Base-by-base conservation (phyloP, 768 basidiomycete species). In the Aureoboletus auriporus region DNA sequence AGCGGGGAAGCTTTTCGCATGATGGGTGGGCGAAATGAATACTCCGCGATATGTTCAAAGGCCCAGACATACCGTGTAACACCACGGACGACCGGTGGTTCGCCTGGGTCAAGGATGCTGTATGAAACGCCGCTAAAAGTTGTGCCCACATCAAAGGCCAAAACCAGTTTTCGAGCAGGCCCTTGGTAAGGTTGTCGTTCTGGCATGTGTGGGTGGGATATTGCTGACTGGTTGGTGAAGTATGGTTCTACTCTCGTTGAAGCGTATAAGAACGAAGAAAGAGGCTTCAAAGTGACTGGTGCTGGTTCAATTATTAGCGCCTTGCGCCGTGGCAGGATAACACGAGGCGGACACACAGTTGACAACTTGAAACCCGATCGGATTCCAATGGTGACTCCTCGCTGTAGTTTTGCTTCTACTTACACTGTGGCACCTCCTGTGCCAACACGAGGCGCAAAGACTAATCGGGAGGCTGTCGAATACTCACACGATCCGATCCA, bases 101-200 rank as follows among this genome's bases (percentile, higher is more conserved):
- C 60, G 7, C 63, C 67, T 30, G 66, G 65, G 42, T 58, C 56
- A 14, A 68, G 65, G 33, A 68, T 58, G 36, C 61, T 55, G 50
- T 79, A 79, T 0, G 74, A 75, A 8, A 79, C 65, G 4, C 75
- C 75, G 30, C 77, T 78, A 40, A 63, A 77, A 3, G 75, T 79
- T 1, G 75, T 80, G 8, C 79, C 79, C 2, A 80, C 59, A 47
- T 80, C 79, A 33, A 80, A 75, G 0, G 76, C 76, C 23, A 80
- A 52, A 5, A 79, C 71, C 6, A 80, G 63, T 48, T 71, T 72
- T 34, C 71, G 70, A 28, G 56, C 49, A 8, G 64, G n/a, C 14
- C 77, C 78, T 28, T 55, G 58, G 63, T 74, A 76, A 2, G 70
- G 67, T 29, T 62, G 53, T 57, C 74, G 55, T 39, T 58, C 57